These are phyloP conservation scores for Hortiboletus rubellus DNA, from an alignment of 1,284 basidiomycete genomes.

Conservation along the genomic window DNA sequence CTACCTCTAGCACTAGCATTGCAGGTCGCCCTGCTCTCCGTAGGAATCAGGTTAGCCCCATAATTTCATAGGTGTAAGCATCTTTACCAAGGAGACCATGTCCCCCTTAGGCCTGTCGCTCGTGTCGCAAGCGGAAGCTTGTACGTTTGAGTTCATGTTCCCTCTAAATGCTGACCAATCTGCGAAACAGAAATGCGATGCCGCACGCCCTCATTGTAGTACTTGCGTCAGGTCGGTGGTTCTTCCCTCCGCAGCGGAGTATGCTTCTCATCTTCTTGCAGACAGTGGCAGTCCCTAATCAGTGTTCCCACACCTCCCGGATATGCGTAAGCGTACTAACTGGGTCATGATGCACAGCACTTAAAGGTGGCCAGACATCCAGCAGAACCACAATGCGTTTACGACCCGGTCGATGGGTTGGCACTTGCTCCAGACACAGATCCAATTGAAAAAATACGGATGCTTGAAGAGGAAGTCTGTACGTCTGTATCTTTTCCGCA, in stretches of 20 bases:
- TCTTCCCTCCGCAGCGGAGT: constrained; percentile 1
- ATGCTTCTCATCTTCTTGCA: constrained; percentile 29
- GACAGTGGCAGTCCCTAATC: constrained; percentile 76
- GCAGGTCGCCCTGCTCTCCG: constrained; percentile 61
- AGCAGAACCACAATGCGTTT: constrained; percentile 74
- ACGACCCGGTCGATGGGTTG: constrained; percentile 80
- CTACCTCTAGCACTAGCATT: constrained; percentile 34
- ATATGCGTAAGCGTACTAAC: constrained; percentile 58
- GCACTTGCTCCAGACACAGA: constrained; percentile 71
- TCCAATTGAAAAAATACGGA: constrained; percentile 69
- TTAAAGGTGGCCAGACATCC: constrained; percentile 58
- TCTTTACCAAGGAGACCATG: constrained; percentile 3
- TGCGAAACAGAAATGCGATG: constrained; percentile 72
- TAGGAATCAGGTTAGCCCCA: constrained; percentile 64
- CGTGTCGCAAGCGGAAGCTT: constrained; percentile 78
- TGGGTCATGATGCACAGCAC: not conserved
- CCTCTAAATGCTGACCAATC: constrained; percentile 12
- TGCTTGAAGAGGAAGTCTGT: constrained; percentile 79
- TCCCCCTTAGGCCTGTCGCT: constrained; percentile 65
- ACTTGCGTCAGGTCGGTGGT: constrained; percentile 77
- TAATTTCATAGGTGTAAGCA: not conserved
- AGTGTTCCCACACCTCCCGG: constrained; percentile 77
- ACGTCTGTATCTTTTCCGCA: constrained; percentile 21
- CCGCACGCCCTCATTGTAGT: constrained; percentile 75
- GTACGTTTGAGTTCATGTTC: constrained; percentile 42